Base-by-base conservation (phyloP, 495 filamentous ascomycete species). In the Penicillium robsamsonii region DNA sequence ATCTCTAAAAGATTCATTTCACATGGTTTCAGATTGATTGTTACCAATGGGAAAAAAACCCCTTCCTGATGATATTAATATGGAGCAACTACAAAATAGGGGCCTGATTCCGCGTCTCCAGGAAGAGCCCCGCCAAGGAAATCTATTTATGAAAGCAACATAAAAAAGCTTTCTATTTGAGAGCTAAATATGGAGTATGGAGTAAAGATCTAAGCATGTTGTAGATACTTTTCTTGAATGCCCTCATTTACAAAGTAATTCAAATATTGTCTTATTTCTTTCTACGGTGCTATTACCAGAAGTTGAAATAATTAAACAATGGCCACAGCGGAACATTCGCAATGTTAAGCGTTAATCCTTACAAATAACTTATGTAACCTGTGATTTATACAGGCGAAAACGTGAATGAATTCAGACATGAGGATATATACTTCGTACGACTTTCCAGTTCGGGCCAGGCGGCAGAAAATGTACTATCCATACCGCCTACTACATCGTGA, bases 21-120 rank as follows among this genome's bases (percentile, higher is more conserved):
- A 27, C 2, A 22, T 20, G 10, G 51, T 53, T 53, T 53, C 51
- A 53, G 27, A 4, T 51, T 51, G 24, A 53, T 53, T 45, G 42
- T 18, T n/a, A 17, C 20, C 15, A 27, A 30, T 51, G 18, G 37
- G 15, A 9, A 33, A 37, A 53, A 15, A 43, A 37, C 37, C 27
- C 20, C 20, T 53, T 42, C 38, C 18, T 45, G 13, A 18, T 17
- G 7, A 30, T 17, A 18, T 38, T 17, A 38, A 11, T 25, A 30
- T 46, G 25, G 44, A 46, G 24, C 44, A 46, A 46, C 15, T 6
- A 5, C 27, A 46, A 20, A 47, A 51, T n/a, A 40, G 49, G 49
- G 49, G 49, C 24, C 13, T 41, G 35, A 38, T 41, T 35, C 27
- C 29, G 29, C 29, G 29, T 20, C 7, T 31, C 8, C 1, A 20